phyloP scores from a whole-genome alignment of 169 alveolate genomes.

The Eimeria maxima region DNA sequence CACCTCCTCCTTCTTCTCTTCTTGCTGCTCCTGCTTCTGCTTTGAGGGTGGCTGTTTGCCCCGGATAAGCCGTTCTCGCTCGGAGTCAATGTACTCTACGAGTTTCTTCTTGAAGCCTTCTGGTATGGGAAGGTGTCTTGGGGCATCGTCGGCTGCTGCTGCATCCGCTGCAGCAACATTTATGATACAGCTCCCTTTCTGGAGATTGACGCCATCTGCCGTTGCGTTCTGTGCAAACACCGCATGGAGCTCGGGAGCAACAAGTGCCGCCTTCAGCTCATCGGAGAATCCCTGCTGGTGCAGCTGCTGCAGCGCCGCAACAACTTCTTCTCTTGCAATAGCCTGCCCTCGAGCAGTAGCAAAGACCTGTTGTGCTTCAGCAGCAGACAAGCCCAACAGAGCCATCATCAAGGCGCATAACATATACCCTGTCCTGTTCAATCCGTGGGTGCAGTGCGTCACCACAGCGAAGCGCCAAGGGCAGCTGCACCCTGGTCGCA shows the following conservation, averaged over 20 bases:
- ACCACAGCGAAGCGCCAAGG: conserved; percentile 54
- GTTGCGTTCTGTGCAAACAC: conserved; percentile 15
- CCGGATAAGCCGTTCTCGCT: neutral
- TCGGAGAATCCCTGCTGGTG: neutral
- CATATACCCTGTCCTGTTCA: conserved; percentile 76
- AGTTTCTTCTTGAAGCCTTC: conserved; percentile 44
- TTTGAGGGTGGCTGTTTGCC: neutral
- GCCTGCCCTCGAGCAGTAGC: conserved; percentile 29
- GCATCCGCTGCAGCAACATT: neutral
- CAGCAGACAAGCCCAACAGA: conserved; percentile 46
- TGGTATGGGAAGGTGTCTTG: neutral
- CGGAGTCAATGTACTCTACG: neutral
- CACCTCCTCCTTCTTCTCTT: neutral
- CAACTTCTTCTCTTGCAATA: conserved; percentile 27
- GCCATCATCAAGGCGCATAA: conserved; percentile 54
- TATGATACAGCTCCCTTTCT: conserved; percentile 33
- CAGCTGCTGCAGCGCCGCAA: conserved; percentile 57
- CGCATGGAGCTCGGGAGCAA: neutral
- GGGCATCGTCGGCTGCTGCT: conserved; percentile 4
- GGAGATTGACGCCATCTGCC: conserved; percentile 28
- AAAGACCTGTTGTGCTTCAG: conserved; percentile 36
- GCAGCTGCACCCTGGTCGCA: conserved; percentile 2
- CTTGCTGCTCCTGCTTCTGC: neutral
- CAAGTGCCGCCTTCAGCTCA: conserved; percentile 40
- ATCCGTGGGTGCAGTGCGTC: conserved; percentile 78